Percentiles rank a stretch among this genome's conserved stretches.
Evolutionary conservation across 2,329 filamentous ascomycete species (phyloP).

Genomic region (Aspergillus ochraceoroseus): DNA sequence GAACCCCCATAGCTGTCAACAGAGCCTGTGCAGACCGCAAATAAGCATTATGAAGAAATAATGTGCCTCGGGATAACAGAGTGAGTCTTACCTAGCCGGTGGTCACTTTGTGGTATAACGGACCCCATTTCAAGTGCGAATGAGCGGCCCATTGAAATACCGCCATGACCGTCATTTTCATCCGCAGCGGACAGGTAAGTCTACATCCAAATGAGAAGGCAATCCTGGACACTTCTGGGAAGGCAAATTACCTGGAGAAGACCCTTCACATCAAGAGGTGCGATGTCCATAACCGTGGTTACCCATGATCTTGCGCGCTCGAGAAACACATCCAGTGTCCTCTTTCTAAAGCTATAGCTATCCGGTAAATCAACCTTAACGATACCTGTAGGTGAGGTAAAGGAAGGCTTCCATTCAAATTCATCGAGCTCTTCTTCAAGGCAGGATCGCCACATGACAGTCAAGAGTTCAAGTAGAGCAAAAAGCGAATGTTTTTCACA

Average conservation of each 20-base stretch:
- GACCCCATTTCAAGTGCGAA: slow-evolving; percentile 93
- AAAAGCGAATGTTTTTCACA: slow-evolving; percentile 89
- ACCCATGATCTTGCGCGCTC: slow-evolving; percentile 77
- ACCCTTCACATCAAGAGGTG: slow-evolving; percentile 90
- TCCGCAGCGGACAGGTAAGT: slow-evolving; percentile 95
- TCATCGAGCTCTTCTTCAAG: slow-evolving; percentile 90
- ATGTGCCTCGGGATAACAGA: too few relatives aligned
- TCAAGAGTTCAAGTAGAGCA: slow-evolving; percentile 83
- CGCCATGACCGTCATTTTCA: slow-evolving; percentile 83
- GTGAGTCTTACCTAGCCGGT: slow-evolving; percentile 58
- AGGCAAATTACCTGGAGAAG: slow-evolving; percentile 58
- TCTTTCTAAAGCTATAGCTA: slow-evolving; percentile 75
- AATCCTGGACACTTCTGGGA: not conserved
- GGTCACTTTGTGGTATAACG: slow-evolving; percentile 77
- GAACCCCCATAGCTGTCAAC: slow-evolving; percentile 70
- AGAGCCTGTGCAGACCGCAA: too few relatives aligned
- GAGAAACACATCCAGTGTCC: slow-evolving; percentile 73
- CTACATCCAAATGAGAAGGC: slow-evolving; percentile 37
- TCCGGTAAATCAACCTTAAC: slow-evolving; percentile 90
- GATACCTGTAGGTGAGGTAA: slow-evolving; percentile 69
- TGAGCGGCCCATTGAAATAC: slow-evolving; percentile 85
- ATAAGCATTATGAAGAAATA: too few relatives aligned
- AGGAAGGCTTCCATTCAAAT: slow-evolving; percentile 79
- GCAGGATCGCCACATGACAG: slow-evolving; percentile 92
- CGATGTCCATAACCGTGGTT: slow-evolving; percentile 69